Evolutionary conservation across 1,284 basidiomycete species (phyloP), one percentile per base, ranked within the genome.

Genomic region (Boletellus deceptivus): DNA sequence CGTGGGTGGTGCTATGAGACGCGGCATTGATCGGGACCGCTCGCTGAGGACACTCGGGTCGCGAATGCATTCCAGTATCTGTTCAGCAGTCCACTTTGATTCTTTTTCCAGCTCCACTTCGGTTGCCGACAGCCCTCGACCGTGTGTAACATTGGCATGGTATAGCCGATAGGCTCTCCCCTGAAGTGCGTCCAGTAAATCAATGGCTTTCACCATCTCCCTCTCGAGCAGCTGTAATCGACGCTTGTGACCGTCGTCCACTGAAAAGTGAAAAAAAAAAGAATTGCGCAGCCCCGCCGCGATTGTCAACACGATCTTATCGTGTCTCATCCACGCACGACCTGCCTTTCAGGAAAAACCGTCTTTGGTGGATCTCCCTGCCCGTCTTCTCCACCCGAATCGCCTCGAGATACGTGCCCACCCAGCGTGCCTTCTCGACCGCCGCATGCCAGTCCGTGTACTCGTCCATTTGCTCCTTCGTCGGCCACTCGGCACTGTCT

Each of bases 341-440:
- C 63, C 34, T 35, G 52, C 66, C 56, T 54, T 65, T 64, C 11
- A 68, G 41, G 37, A 65, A 65, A 52, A 70, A 68, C 1, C 62
- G 56, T 29, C 20, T 52, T 16, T 54, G 47, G 44, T 68, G 61
- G 24, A 67, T 55, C 4, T 64, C 55, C 25, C 68, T 48, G 0
- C 69, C 69, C 0, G 53, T 48, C 41, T 55, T 59, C 46, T 70
- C 70, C 0, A 59, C 54, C 2, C 69, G 53, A n/a, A 71, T 63
- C n/a, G 63, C 65, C 41, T 68, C 62, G 10, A 70, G 50, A 43
- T 70, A 71, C 20, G 50, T 37, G 22, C 56, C 54, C 27, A 64
- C 52, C 57, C 58, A 55, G 9, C 54, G 55, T 5, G 55, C 55
- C 46, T 69, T 65, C 33, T 63, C 52, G 14, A 62, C 46, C 7